Conservation (phyloP, 306 rosid species). For the Vachellia collinsii region DNA sequence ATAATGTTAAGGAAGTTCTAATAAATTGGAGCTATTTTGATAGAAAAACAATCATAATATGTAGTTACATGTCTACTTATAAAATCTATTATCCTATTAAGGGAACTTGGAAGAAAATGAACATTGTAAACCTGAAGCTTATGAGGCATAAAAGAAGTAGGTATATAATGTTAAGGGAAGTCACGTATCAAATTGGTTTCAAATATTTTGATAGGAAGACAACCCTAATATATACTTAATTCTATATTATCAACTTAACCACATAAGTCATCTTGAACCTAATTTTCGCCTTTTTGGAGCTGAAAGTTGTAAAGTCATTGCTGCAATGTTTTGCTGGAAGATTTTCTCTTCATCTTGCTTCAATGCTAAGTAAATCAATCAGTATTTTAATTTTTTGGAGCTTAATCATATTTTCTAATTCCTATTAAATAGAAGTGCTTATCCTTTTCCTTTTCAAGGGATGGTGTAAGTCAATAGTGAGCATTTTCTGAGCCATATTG, state of each 20-base stretch:
- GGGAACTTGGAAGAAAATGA: too few relatives aligned
- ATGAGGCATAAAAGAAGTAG: too few relatives aligned
- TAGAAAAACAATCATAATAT: too few relatives aligned
- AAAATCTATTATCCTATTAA: too few relatives aligned
- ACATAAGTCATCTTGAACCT: neutral
- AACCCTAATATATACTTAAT: too few relatives aligned
- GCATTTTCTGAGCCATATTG: neutral
- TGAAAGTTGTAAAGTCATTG: neutral
- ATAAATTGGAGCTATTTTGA: too few relatives aligned
- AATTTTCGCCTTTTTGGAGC: neutral
- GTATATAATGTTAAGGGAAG: too few relatives aligned
- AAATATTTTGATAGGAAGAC: too few relatives aligned
- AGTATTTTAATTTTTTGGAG: neutral
- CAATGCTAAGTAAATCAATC: neutral
- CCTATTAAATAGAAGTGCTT: neutral
- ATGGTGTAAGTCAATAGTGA: neutral
- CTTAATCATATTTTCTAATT: neutral
- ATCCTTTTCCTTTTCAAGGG: neutral
- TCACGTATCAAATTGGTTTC: too few relatives aligned
- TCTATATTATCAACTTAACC: neutral
- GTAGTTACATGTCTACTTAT: too few relatives aligned
- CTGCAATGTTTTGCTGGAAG: neutral
- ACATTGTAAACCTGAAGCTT: too few relatives aligned
- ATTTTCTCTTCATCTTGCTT: neutral
- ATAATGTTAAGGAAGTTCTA: too few relatives aligned